Conservation (phyloP, 805 yeast genomes). For the Hanseniaspora thailandica region DNA sequence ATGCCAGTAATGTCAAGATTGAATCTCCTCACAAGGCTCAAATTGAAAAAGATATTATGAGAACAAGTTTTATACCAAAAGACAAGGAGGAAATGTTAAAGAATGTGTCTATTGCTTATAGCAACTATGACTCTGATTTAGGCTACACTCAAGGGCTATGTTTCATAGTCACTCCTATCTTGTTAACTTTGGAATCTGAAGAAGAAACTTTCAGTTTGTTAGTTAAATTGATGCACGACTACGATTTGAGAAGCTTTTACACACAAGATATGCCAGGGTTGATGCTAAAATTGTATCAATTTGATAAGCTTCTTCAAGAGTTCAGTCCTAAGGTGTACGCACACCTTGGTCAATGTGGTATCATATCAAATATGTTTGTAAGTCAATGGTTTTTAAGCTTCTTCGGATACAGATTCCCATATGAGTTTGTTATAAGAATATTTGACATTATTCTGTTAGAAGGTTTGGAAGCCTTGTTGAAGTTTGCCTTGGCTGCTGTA, state of each 20-base stretch:
- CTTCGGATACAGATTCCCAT: conserved; percentile 89
- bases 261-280: conserved; percentile 90
- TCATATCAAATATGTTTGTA: conserved; percentile 89
- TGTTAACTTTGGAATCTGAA: conserved; percentile 57
- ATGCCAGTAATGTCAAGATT: conserved; percentile 36
- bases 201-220: conserved; percentile 75
- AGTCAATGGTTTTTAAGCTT: conserved; percentile 95
- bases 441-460: conserved; percentile 82
- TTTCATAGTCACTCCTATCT: conserved; percentile 73
- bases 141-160: conserved; percentile 99
- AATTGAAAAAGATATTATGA: conserved; percentile 67
- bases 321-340: conserved; percentile 55
- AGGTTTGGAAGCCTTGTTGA: conserved; percentile 76
- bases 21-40: conserved; percentile 58
- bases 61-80: conserved; percentile 69
- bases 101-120: conserved; percentile 71
- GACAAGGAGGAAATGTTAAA: conserved; percentile 54
- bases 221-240: conserved; percentile 71
- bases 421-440: conserved; percentile 74
- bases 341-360: conserved; percentile 76
- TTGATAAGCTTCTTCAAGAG: conserved; percentile 77
- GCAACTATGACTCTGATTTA: conserved; percentile 78
- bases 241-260: conserved; percentile 66
- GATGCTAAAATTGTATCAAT: conserved; percentile 73
- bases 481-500: conserved; percentile 76